phyloP scores from a whole-genome alignment of 352 stramenopile species.

The Phytopythium litorale region DNA sequence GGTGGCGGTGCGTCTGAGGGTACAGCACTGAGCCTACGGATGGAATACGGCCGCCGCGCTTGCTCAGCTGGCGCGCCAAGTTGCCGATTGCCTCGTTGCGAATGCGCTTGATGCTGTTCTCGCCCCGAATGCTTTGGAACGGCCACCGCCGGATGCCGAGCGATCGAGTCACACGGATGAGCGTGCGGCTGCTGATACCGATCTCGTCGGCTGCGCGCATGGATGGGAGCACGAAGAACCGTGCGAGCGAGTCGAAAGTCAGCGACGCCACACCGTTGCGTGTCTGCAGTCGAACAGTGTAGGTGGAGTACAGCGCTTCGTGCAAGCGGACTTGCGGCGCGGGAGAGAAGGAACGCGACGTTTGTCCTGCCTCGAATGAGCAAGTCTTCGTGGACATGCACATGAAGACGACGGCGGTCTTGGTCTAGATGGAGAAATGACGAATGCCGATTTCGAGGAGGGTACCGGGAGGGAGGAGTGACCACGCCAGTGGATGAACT shows the following conservation, averaged over 20 bases:
- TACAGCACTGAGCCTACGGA: slow-evolving; percentile 14
- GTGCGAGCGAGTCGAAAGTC: slow-evolving; percentile 35
- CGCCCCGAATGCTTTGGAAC: slow-evolving; percentile 41
- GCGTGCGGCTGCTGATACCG: slow-evolving; percentile 43
- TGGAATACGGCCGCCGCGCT: slow-evolving; percentile 10
- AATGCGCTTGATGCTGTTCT: slow-evolving; percentile 46
- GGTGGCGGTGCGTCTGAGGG: neutral
- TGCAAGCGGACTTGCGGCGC: neutral
- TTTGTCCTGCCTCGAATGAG: neutral
- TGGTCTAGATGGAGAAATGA: neutral
- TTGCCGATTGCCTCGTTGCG: slow-evolving; percentile 45
- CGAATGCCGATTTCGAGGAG: neutral
- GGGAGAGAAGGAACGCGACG: neutral
- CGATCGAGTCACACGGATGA: slow-evolving; percentile 45
- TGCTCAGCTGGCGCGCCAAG: slow-evolving; percentile 39
- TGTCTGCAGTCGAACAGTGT: slow-evolving; percentile 25
- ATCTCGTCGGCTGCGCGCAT: slow-evolving; percentile 42
- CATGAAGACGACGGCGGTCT: neutral
- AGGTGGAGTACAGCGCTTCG: slow-evolving; percentile 16
- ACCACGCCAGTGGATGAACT: no score
- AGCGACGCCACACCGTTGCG: slow-evolving; percentile 32
- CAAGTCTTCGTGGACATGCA: neutral
- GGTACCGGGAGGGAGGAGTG: no score
- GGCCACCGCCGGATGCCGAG: slow-evolving; percentile 49
- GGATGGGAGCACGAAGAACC: slow-evolving; percentile 39